Evolutionary conservation across 2,329 filamentous ascomycete species (phyloP).

Genomic region (Penicillium sp.): DNA sequence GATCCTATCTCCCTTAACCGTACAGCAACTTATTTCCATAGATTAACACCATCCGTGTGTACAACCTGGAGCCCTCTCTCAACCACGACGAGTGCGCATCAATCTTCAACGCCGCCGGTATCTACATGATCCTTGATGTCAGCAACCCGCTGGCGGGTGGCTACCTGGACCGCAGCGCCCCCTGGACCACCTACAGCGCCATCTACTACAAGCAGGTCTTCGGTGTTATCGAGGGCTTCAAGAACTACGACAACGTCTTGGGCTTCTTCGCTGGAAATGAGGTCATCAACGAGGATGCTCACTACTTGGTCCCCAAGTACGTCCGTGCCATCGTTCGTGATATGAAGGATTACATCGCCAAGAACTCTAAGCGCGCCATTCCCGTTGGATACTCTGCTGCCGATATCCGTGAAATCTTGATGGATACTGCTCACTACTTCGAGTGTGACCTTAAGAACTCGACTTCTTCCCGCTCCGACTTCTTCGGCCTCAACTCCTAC

Average conservation of each 20-base stretch:
- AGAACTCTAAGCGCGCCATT: constrained; percentile 50
- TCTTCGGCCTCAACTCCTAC: constrained; percentile 61
- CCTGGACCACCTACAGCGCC: constrained; percentile 47
- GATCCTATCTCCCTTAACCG: neutral
- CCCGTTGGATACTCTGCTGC: constrained; percentile 62
- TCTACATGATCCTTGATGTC: constrained; percentile 59
- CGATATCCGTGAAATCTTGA: constrained; percentile 53
- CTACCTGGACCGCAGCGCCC: constrained; percentile 49
- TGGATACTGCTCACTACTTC: constrained; percentile 54
- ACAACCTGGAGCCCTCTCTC: constrained; percentile 53
- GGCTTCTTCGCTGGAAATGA: constrained; percentile 62
- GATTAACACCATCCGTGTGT: constrained; percentile 57
- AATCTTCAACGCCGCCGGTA: constrained; percentile 58
- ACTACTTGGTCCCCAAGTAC: constrained; percentile 48
- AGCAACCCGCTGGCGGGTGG: constrained; percentile 52
- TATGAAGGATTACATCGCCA: constrained; percentile 58
- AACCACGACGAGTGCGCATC: constrained; percentile 55
- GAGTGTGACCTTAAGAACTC: constrained; percentile 46
- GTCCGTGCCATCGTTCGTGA: constrained; percentile 57
- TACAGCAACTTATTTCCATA: constrained; percentile 16
- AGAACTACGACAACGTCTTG: constrained; percentile 56
- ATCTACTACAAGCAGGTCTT: constrained; percentile 53
- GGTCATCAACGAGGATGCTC: constrained; percentile 56
- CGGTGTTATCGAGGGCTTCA: constrained; percentile 58
- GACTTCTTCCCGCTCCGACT: constrained; percentile 50